Base-by-base conservation (phyloP, 2,329 filamentous ascomycete species). In the Scopulariopsis brevicaulis region DNA sequence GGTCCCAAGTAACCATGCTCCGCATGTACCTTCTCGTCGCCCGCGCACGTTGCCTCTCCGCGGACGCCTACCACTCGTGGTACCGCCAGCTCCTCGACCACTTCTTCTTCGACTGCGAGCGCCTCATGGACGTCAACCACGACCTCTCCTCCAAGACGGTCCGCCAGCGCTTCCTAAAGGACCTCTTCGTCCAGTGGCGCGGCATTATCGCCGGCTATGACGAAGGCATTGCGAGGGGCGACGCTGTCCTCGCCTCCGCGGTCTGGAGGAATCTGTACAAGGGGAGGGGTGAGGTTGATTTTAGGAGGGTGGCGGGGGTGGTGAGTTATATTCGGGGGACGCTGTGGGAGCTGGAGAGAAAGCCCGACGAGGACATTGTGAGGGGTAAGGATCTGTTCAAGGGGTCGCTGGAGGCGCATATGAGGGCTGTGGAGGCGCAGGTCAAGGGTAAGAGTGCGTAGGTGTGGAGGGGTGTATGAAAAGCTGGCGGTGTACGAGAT, bases 201-300 rank as follows among this genome's bases (percentile, higher is more conserved):
- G 94, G 92, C 34, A 77, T 92, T 58, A 77, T 96, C 24, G 80
- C 91, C 8, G 89, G 90, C 1, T 94, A 92, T 69, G 90, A 95
- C 68, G 89, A 94, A 74, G 90, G 88, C 0, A 68, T 95, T 52
- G 77, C 85, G 63, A 86, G 85, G 70, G 87, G 87, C 11, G 90
- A 95, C 68, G 85, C 88, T 15, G 82, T 89, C 58, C 77, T 94
- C 15, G 89, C 86, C 3, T 79, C 87, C 50, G 94, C 94, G 10
- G 77, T 99, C 54, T 99, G 94, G 94, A 81, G 94, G 66, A 97
- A 97, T 71, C 69, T 99, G 58, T 96, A 90, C 78, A 91, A 93
- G 74, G 90, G 83, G 24, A 65, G 69, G 43, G 71, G 73, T 54
- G 73, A 76, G 32, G 73, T 76, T 18, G 79, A 84, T 62, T 70